Evolutionary conservation across 2,329 filamentous ascomycete genomes (phyloP), one percentile per base, ranked within the genome.

Genomic region (Triangularia verruculosa): DNA sequence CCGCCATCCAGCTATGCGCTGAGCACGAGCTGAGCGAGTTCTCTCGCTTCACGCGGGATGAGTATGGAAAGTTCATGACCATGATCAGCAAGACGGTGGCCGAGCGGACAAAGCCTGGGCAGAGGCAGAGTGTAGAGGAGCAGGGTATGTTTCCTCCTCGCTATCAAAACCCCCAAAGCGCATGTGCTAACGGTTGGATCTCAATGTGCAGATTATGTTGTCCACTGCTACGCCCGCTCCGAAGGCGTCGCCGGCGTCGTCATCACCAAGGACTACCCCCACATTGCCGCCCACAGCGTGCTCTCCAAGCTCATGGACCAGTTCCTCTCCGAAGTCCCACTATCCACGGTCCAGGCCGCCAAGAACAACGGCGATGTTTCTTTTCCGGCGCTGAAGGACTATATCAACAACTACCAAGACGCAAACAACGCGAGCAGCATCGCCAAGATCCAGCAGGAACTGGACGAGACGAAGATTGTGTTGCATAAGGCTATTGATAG

Each of bases 391-490:
- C 83, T 98, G 62, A 89, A 91, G 76, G 89, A 92, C 51, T 96
- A 96, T 78, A 75, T 86, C 56, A 73, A 73, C 72, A 83, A 83
- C 72, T 96, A 93, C 79, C 91, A 97, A 80, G 91, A 97, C 76
- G 93, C 94, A 12, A 83, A 88, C 73, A 86, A 96, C 79, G 93
- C 92, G 69, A 93, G 96, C 79, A 94, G 89, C 78, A 96, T 98
- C 75, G 86, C 92, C 82, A 93, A 92, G 83, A 97, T 99, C 72
- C 94, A 98, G 78, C 90, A 92, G 79, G 93, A 99, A 80, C 83
- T 99, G 66, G 93, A 98, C 74, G 93, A 97, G 83, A 98, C 94
- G 66, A 98, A 97, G 85, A 93, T 96, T 74, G 89, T 97, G 64
- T 83, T 99, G 72, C 93, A 98, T 80, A 96, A 98, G 86, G 97